Conservation (phyloP, 352 stramenopile species). For the Phytopythium sindhum region DNA sequence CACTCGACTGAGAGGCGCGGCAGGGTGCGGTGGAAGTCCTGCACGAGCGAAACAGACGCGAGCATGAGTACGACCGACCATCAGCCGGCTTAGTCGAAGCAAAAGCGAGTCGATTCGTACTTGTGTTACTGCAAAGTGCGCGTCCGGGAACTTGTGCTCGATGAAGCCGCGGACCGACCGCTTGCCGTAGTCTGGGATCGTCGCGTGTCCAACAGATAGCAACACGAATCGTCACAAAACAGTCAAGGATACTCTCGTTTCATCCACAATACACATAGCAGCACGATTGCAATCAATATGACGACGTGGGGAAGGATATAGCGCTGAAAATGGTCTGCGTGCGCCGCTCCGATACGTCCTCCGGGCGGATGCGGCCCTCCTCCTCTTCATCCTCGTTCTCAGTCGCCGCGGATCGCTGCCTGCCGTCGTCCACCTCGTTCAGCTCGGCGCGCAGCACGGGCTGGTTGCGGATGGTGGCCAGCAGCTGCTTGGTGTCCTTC, state of each 20-base stretch:
- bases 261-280: conserved; percentile 1
- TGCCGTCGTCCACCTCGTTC: conserved; percentile 26
- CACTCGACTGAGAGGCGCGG: conserved; percentile 39
- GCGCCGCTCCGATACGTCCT: conserved; percentile 20
- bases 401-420: not conserved
- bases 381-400: conserved; percentile 5
- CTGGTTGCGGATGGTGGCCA: conserved; percentile 79
- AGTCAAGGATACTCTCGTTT: conserved; percentile 18
- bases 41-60: conserved; percentile 7
- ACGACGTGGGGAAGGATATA: conserved; percentile 49
- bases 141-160: conserved; percentile 69
- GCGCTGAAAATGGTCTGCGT: conserved; percentile 79
- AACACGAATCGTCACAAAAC: conserved; percentile 10
- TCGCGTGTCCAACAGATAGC: conserved; percentile 30
- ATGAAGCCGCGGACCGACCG: conserved; percentile 66
- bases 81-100: not conserved
- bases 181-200: conserved; percentile 79
- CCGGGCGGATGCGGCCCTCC: conserved; percentile 10
- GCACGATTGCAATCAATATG: not conserved
- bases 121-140: conserved; percentile 59
- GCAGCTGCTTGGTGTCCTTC: conserved; percentile 76
- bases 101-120: conserved; percentile 18
- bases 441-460: conserved; percentile 40
- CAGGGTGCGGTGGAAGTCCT: conserved; percentile 75
- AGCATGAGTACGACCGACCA: not conserved